Evolutionary conservation across 441 rosid species (phyloP).

Genomic region (Theobroma grandiflorum): DNA sequence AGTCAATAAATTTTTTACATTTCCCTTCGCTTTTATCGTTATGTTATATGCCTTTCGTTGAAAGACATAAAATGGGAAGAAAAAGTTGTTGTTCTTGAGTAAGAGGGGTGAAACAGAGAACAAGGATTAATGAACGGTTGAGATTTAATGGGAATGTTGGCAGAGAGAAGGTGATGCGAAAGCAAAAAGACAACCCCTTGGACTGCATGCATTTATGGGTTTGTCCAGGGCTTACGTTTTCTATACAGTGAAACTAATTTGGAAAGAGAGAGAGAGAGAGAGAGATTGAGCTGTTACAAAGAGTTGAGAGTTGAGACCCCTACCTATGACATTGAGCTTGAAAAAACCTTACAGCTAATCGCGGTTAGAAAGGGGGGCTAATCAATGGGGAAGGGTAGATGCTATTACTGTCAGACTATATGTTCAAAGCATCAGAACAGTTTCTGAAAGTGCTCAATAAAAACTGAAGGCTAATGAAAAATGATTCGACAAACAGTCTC

Average conservation of each 20-base stretch:
- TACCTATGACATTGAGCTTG: not conserved
- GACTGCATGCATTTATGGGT: slow-evolving; percentile 16
- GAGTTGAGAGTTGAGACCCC: slow-evolving; percentile 17
- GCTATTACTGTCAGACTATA: not conserved
- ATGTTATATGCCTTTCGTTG: too few species aligned
- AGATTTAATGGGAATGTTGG: not conserved
- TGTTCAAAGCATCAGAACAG: not conserved
- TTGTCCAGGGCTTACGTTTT: slow-evolving; percentile 17
- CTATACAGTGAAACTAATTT: not conserved
- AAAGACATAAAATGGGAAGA: too few species aligned
- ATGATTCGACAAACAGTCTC: slow-evolving; percentile 3
- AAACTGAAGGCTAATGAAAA: not conserved
- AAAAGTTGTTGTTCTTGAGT: too few species aligned
- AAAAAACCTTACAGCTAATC: slow-evolving; percentile 4
- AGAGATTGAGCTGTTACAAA: not conserved
- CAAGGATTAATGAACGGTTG: not conserved
- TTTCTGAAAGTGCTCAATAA: slow-evolving; percentile 22
- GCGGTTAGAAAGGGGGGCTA: slow-evolving; percentile 3
- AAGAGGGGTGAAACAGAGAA: not conserved
- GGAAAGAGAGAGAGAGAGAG: not conserved
- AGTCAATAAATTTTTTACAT: too few species aligned
- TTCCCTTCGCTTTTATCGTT: too few species aligned
- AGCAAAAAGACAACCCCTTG: not conserved
- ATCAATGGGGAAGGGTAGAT: not conserved
- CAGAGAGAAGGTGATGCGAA: not conserved